phyloP scores from a whole-genome alignment of 345 rosid genomes.

The Erysimum cheiranthoides region DNA sequence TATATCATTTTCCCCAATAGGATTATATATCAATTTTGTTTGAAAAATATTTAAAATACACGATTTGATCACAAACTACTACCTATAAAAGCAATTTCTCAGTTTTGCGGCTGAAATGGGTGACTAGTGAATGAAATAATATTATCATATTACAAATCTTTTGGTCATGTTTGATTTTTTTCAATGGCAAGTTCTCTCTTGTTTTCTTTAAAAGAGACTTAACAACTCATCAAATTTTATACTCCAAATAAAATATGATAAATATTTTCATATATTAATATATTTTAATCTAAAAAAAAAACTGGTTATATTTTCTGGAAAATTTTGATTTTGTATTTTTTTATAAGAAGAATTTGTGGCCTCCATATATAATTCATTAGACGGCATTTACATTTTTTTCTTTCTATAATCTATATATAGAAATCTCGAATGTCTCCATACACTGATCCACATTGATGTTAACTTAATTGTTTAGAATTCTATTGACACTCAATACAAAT shows the following conservation, averaged over 20 bases:
- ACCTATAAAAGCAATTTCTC: neutral
- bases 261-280: neutral
- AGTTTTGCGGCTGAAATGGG: constrained; percentile 16
- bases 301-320: neutral
- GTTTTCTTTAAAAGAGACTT: constrained; percentile 14
- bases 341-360: neutral
- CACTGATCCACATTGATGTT: neutral
- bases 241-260: neutral
- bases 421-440: neutral
- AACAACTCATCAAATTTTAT: neutral
- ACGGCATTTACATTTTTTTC: neutral
- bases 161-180: neutral
- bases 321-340: neutral
- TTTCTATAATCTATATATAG: neutral
- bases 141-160: neutral
- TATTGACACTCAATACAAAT: neutral
- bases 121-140: neutral
- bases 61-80: neutral
- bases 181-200: constrained; percentile 3
- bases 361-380: neutral
- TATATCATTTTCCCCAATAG: neutral
- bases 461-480: neutral
- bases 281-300: neutral
- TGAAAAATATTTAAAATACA: neutral
- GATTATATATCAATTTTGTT: neutral